phyloP scores from a whole-genome alignment of 371 early-diverging fungal species.

The Zychaea mexicana region DNA sequence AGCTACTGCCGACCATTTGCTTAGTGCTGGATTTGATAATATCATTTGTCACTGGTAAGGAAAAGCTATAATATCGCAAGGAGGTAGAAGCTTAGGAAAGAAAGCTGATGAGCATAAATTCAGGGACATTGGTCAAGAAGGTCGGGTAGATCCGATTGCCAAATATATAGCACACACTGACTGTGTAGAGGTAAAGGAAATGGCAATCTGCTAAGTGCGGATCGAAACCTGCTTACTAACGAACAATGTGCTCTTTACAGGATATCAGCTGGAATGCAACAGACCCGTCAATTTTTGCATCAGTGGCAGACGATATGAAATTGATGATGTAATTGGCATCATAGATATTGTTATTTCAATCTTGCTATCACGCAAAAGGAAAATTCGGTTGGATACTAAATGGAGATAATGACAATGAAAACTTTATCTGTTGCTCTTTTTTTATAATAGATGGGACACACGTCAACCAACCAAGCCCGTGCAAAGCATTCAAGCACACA shows the following conservation, averaged over 20 bases:
- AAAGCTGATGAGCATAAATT: neutral
- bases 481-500: constrained; percentile 83
- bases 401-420: neutral
- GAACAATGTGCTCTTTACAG: constrained; percentile 25
- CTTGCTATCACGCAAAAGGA: too few species aligned
- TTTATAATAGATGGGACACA: constrained; percentile 68
- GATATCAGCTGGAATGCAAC: constrained; percentile 94
- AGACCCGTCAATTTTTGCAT: constrained; percentile 85
- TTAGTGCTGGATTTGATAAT: constrained; percentile 88
- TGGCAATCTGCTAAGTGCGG: too few species aligned
- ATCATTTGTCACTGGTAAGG: constrained; percentile 77
- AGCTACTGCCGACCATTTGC: constrained; percentile 65
- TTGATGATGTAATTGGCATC: constrained; percentile 74
- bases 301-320: constrained; percentile 95
- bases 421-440: neutral
- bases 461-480: constrained; percentile 62
- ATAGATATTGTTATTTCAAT: neutral
- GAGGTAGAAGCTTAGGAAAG: neutral
- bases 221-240: too few species aligned
- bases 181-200: constrained; percentile 78
- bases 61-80: constrained; percentile 21
- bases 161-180: constrained; percentile 84
- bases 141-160: constrained; percentile 76
- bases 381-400: neutral
- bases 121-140: constrained; percentile 27